phyloP scores from a whole-genome alignment of 108 stramenopile genomes.

The Nitzschia inconspicua region DNA sequence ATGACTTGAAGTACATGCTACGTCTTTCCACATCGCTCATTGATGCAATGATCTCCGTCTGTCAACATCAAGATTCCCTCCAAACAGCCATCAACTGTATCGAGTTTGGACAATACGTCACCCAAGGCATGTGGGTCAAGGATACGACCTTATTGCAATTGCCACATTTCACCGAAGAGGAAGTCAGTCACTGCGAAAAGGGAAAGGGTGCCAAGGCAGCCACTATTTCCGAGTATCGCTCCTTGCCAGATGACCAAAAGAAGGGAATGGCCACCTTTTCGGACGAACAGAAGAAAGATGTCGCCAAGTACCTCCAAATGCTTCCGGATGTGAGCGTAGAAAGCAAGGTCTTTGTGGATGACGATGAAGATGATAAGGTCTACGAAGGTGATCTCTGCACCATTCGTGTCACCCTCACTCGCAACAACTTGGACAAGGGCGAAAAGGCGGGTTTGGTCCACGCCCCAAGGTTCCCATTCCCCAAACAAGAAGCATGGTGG shows the following conservation, averaged over 20 bases:
- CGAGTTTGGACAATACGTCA: slow-evolving; percentile 88
- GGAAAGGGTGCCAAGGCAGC: slow-evolving; percentile 53
- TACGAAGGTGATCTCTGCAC: slow-evolving; percentile 97
- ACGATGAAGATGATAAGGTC: slow-evolving; percentile 92
- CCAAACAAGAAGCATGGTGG: slow-evolving; percentile 95
- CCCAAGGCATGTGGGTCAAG: slow-evolving; percentile 92
- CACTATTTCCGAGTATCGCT: slow-evolving; percentile 71
- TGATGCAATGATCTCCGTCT: slow-evolving; percentile 96
- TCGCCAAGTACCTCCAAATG: slow-evolving; percentile 68
- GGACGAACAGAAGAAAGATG: slow-evolving; percentile 82
- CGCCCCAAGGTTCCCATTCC: slow-evolving; percentile 88
- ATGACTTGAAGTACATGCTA: slow-evolving; percentile 89
- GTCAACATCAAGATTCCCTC: slow-evolving; percentile 85
- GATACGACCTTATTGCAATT: slow-evolving; percentile 85
- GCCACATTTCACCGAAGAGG: slow-evolving; percentile 84
- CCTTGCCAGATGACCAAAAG: slow-evolving; percentile 67
- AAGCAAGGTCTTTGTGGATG: slow-evolving; percentile 91
- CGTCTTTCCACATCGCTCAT: slow-evolving; percentile 71
- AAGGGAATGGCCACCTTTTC: slow-evolving; percentile 84
- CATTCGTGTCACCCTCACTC: slow-evolving; percentile 82
- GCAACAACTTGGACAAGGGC: slow-evolving; percentile 86
- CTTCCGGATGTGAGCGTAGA: slow-evolving; percentile 81
- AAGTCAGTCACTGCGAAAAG: slow-evolving; percentile 67
- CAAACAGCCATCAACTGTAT: slow-evolving; percentile 85
- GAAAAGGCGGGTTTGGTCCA: slow-evolving; percentile 88